These are phyloP conservation scores for Kalmusia sp. DNA, from an alignment of 2,329 filamentous ascomycete genomes.

Conservation along the genomic window DNA sequence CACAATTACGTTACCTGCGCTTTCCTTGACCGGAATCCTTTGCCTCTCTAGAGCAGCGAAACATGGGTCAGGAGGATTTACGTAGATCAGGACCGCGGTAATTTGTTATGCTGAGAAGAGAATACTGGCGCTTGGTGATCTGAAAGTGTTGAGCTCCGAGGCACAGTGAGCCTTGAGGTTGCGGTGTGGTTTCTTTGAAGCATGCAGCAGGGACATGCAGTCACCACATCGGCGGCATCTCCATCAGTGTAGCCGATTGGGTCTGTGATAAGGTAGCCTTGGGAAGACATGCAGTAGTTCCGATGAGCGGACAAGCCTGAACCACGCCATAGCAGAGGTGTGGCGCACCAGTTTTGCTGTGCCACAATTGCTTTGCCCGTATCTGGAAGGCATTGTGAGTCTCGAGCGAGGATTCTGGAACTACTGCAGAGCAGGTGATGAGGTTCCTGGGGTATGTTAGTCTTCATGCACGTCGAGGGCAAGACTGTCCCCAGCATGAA, in stretches of 20 bases:
- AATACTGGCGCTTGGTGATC: neutral
- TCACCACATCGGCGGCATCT: neutral
- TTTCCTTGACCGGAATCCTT: conserved; percentile 5
- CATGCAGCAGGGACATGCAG: neutral
- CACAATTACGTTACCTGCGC: neutral
- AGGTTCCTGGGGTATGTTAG: neutral
- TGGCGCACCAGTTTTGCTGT: conserved; percentile 4
- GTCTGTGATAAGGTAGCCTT: neutral
- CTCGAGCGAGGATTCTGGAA: neutral
- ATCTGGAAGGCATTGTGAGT: neutral
- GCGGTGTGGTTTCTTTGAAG: neutral
- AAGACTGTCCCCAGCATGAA: neutral
- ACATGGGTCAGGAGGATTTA: neutral
- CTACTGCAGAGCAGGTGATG: neutral
- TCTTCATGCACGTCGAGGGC: neutral
- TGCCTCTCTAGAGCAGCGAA: neutral
- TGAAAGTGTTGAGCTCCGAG: conserved; percentile 1
- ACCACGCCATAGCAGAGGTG: neutral
- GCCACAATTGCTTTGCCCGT: conserved; percentile 4
- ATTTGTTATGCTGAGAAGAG: neutral
- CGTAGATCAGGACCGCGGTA: neutral
- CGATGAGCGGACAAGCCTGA: neutral
- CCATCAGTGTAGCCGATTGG: neutral
- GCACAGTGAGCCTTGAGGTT: neutral
- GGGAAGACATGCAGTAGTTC: neutral